Conservation (phyloP, 352 stramenopile species). For the Pythium volutum region DNA sequence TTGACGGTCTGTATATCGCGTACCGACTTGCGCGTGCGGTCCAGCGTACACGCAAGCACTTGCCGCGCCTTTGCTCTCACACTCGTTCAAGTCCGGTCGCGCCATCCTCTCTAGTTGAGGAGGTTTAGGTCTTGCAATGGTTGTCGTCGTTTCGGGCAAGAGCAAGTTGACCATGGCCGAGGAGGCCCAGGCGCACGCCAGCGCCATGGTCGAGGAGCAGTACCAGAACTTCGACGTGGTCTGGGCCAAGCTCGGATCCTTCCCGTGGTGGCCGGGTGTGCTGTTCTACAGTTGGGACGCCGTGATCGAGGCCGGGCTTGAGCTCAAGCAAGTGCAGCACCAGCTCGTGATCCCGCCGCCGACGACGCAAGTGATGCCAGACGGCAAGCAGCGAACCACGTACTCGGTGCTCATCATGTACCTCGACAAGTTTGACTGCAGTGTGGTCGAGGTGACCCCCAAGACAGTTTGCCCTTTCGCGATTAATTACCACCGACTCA, state of each 20-base stretch:
- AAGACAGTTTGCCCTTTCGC: slow-evolving; percentile 45
- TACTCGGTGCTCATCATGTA: slow-evolving; percentile 26
- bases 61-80: not conserved
- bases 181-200: slow-evolving; percentile 28
- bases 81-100: not conserved
- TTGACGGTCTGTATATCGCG: not conserved
- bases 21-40: not conserved
- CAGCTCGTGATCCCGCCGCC: slow-evolving; percentile 39
- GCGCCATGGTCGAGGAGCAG: slow-evolving; percentile 43
- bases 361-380: slow-evolving; percentile 27
- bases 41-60: not conserved
- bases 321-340: slow-evolving; percentile 38
- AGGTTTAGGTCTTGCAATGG: slow-evolving; percentile 13
- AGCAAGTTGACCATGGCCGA: slow-evolving; percentile 24
- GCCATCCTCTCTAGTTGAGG: not conserved
- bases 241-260: slow-evolving; percentile 66
- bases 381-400: slow-evolving; percentile 28
- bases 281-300: slow-evolving; percentile 67
- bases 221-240: slow-evolving; percentile 78
- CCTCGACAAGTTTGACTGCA: slow-evolving; percentile 31
- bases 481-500: slow-evolving; percentile 41
- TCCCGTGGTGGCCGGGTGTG: slow-evolving; percentile 78
- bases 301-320: slow-evolving; percentile 38
- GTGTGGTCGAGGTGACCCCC: slow-evolving; percentile 22
- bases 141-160: slow-evolving; percentile 17